Conservation (phyloP, 192 early-diverging fungal genomes). For the Rhizoclosmatium sp. region DNA sequence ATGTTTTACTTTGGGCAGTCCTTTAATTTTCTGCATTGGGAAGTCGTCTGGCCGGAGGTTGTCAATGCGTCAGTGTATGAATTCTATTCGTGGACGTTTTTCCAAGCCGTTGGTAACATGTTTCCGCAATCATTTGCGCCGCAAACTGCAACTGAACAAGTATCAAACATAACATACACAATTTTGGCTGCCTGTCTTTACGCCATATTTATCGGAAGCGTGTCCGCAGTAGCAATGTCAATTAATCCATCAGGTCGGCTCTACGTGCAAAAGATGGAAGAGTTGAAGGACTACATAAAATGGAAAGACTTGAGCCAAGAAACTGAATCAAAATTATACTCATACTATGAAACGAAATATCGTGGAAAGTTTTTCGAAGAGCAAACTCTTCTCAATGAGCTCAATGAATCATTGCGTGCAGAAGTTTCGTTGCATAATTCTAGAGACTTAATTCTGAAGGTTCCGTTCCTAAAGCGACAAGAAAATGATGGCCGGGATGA, state of each 20-base stretch:
- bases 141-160: conserved; percentile 7
- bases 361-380: conserved; percentile 48
- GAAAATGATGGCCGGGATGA: conserved; percentile 45
- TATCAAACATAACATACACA: conserved; percentile 3
- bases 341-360: conserved; percentile 41
- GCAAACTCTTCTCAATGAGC: conserved; percentile 15
- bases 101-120: conserved; percentile 42
- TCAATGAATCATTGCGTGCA: conserved; percentile 36
- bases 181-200: conserved; percentile 26
- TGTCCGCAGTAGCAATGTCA: conserved; percentile 26
- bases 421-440: conserved; percentile 44
- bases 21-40: conserved; percentile 11
- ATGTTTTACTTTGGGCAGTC: conserved; percentile 24
- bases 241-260: conserved; percentile 36
- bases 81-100: conserved; percentile 20
- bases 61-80: not conserved
- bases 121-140: conserved; percentile 33
- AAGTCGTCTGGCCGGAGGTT: not conserved
- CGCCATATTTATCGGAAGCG: conserved; percentile 26
- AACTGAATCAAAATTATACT: conserved; percentile 26
- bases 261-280: conserved; percentile 42
- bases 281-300: conserved; percentile 42
- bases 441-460: conserved; percentile 31
- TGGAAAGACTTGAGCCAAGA: conserved; percentile 33
- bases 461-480: conserved; percentile 40